Conservation (phyloP, 805 yeast species). For the Candida takata region DNA sequence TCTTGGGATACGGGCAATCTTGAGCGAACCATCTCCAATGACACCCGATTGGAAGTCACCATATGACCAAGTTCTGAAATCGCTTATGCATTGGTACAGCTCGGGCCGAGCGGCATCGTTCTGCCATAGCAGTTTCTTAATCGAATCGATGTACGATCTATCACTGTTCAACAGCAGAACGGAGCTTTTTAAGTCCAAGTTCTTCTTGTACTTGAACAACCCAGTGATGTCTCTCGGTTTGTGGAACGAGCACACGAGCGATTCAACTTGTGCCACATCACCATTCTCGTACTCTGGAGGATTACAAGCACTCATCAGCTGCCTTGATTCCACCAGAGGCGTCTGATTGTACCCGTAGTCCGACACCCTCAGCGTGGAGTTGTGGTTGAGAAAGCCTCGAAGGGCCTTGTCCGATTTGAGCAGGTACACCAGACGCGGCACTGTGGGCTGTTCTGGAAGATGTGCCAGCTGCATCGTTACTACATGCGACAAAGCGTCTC, state of each 20-base stretch:
- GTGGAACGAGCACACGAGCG: slow-evolving; percentile 14
- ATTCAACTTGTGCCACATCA: slow-evolving; percentile 14
- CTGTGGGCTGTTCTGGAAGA: slow-evolving; percentile 29
- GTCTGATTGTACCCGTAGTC: slow-evolving; percentile 4
- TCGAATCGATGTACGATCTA: slow-evolving; percentile 42
- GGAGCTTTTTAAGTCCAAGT: slow-evolving; percentile 37
- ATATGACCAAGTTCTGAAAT: slow-evolving; percentile 56
- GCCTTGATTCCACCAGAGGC: slow-evolving; percentile 5
- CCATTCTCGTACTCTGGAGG: slow-evolving; percentile 22
- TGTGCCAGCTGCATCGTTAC: slow-evolving; percentile 34
- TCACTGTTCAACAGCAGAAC: slow-evolving; percentile 65
- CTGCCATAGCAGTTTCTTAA: slow-evolving; percentile 51
- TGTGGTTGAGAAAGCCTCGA: slow-evolving; percentile 33
- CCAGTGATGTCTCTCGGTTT: slow-evolving; percentile 13
- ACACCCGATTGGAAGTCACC: slow-evolving; percentile 35
- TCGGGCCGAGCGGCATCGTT: slow-evolving; percentile 39
- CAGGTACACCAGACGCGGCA: slow-evolving; percentile 35
- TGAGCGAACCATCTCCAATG: slow-evolving; percentile 50
- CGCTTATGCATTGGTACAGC: slow-evolving; percentile 39
- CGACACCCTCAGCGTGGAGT: slow-evolving; percentile 29
- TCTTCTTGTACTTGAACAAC: slow-evolving; percentile 14
- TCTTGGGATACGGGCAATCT: slow-evolving; percentile 42
- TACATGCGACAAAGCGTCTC: slow-evolving; percentile 30
- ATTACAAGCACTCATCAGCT: slow-evolving; percentile 19
- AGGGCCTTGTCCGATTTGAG: slow-evolving; percentile 36